phyloP scores from a whole-genome alignment of 164 flowering plant species.

The Vitis rupestris region DNA sequence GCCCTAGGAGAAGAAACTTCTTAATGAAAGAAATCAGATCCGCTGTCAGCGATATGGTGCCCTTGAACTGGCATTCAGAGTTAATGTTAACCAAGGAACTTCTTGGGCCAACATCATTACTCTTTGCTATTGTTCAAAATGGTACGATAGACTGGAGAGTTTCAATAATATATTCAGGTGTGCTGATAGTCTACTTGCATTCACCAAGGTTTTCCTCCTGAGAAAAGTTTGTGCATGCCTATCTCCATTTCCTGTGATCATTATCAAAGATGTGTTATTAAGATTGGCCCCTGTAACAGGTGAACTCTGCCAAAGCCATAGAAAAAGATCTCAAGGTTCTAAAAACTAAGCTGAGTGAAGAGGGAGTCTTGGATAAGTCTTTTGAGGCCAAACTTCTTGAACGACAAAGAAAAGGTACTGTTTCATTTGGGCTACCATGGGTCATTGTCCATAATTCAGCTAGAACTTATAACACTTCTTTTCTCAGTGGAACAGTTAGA shows the following conservation, averaged over 20 bases:
- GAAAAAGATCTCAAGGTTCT: slow-evolving; percentile 75
- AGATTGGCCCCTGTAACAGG: slow-evolving; percentile 31
- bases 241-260: background rate
- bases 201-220: background rate
- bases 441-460: too few relatives aligned
- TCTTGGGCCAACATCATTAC: too few relatives aligned
- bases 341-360: slow-evolving; percentile 63
- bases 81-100: too few relatives aligned
- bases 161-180: background rate
- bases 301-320: slow-evolving; percentile 61
- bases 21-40: too few relatives aligned
- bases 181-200: background rate
- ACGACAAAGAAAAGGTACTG: slow-evolving; percentile 66
- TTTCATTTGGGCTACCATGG: background rate
- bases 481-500: slow-evolving; percentile 59
- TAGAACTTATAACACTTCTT: background rate
- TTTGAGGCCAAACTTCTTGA: slow-evolving; percentile 76
- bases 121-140: too few relatives aligned
- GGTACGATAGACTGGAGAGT: background rate
- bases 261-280: background rate
- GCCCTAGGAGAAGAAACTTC: too few relatives aligned
- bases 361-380: slow-evolving; percentile 54
- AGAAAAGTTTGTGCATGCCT: background rate
- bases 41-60: too few relatives aligned
- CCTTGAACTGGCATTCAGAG: too few relatives aligned